phyloP scores from a whole-genome alignment of 306 rosid genomes.

The Astragalus membranaceus region DNA sequence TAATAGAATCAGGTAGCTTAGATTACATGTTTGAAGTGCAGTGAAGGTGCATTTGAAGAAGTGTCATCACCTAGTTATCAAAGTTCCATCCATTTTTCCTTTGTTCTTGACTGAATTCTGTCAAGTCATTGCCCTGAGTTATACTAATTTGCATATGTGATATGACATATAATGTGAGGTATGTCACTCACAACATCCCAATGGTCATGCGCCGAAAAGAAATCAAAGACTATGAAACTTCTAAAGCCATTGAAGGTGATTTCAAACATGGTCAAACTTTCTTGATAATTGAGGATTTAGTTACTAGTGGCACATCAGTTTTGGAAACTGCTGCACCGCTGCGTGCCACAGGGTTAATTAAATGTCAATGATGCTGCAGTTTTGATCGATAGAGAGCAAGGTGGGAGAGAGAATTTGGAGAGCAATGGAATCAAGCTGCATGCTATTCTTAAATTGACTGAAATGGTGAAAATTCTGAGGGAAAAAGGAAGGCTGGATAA shows the following conservation, averaged over 20 bases:
- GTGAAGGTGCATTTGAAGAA: not conserved
- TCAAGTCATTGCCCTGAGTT: not conserved
- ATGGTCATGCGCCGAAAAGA: slow-evolving; percentile 97
- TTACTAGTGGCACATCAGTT: slow-evolving; percentile 79
- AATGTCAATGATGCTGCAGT: slow-evolving; percentile 74
- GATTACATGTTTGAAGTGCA: not conserved
- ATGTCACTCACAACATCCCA: slow-evolving; percentile 41
- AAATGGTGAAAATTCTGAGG: slow-evolving; percentile 74
- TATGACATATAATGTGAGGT: slow-evolving; percentile 4
- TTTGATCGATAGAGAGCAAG: slow-evolving; percentile 81
- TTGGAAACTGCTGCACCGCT: slow-evolving; percentile 81
- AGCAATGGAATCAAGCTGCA: slow-evolving; percentile 63
- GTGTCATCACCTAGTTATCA: not conserved
- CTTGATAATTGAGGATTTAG: slow-evolving; percentile 76
- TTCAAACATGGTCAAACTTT: slow-evolving; percentile 50
- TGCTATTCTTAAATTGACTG: slow-evolving; percentile 58
- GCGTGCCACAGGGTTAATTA: slow-evolving; percentile 61
- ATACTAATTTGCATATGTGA: not conserved
- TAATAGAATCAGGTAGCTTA: not conserved
- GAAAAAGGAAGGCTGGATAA: slow-evolving; percentile 63
- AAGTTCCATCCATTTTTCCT: not conserved
- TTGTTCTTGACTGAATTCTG: not conserved
- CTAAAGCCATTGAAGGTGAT: slow-evolving; percentile 75
- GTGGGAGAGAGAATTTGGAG: slow-evolving; percentile 83
- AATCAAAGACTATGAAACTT: slow-evolving; percentile 77